These are phyloP conservation scores for Fusarium humuli DNA, from an alignment of 2,329 filamentous ascomycete genomes.

Conservation along the genomic window DNA sequence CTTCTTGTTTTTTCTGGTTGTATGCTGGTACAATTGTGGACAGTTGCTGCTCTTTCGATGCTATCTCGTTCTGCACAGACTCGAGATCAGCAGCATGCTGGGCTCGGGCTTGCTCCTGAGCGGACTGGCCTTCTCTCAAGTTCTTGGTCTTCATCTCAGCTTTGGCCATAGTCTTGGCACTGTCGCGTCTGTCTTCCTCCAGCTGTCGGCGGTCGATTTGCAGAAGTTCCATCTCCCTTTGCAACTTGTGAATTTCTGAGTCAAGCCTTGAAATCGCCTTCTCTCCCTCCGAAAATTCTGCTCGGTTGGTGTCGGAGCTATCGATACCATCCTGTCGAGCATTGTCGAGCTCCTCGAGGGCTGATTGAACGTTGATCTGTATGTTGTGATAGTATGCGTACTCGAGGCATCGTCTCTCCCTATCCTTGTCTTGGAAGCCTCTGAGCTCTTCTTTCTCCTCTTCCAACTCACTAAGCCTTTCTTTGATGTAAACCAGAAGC, in stretches of 20 bases:
- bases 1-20: conserved; percentile 77
- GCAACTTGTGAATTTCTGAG: conserved; percentile 80
- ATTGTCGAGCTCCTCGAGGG: conserved; percentile 85
- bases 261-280: conserved; percentile 82
- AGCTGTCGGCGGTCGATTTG: conserved; percentile 87
- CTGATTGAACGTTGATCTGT: conserved; percentile 80
- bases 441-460: conserved; percentile 97
- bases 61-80: conserved; percentile 78
- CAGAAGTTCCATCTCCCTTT: conserved; percentile 85
- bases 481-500: conserved; percentile 89
- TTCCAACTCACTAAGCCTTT: conserved; percentile 87
- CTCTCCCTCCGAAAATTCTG: conserved; percentile 81
- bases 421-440: conserved; percentile 94
- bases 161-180: conserved; percentile 83
- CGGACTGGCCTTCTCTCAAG: conserved; percentile 83
- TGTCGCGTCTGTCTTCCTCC: conserved; percentile 89
- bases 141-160: conserved; percentile 86
- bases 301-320: conserved; percentile 82
- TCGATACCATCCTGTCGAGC: conserved; percentile 85
- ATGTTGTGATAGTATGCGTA: conserved; percentile 95
- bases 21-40: conserved; percentile 80
- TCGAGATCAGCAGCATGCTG: conserved; percentile 79
- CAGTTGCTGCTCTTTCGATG: conserved; percentile 80
- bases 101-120: conserved; percentile 77
- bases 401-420: conserved; percentile 89